Evolutionary conservation across 2,329 filamentous ascomycete species (phyloP).

Genomic region (Ceratocystis ficicola): DNA sequence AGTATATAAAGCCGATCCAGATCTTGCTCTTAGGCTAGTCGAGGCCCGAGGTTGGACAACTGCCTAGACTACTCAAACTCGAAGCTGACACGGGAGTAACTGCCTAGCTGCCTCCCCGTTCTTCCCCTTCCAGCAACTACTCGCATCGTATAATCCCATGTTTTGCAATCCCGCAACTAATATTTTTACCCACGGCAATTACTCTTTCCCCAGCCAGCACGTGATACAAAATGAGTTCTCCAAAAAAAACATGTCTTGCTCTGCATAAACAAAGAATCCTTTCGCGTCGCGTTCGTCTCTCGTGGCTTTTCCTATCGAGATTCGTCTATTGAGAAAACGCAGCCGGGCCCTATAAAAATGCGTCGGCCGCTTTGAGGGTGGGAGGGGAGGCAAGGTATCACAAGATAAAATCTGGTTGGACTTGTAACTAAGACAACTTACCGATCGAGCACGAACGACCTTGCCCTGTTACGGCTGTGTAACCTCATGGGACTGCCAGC

Average conservation of each 20-base stretch:
- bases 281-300: constrained; percentile 1
- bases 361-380: neutral
- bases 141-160: no score
- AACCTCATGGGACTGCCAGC: neutral
- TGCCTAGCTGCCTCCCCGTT: neutral
- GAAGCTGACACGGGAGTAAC: no score
- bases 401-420: neutral
- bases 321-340: neutral
- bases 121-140: neutral
- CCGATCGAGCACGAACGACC: no score
- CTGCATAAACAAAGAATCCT: neutral
- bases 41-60: neutral
- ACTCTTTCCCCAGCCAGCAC: neutral
- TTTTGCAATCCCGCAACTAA: no score
- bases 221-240: neutral
- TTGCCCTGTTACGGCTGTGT: neutral
- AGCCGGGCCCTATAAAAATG: neutral
- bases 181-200: no score
- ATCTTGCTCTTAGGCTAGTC: neutral
- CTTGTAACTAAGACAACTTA: no score
- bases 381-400: neutral
- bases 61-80: neutral
- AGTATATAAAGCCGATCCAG: neutral
- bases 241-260: neutral
- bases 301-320: neutral